Evolutionary conservation across 176 grass and related monocot species (phyloP), one percentile per base, ranked within the genome.

Genomic region (Ampelocalamus luodianensis): DNA sequence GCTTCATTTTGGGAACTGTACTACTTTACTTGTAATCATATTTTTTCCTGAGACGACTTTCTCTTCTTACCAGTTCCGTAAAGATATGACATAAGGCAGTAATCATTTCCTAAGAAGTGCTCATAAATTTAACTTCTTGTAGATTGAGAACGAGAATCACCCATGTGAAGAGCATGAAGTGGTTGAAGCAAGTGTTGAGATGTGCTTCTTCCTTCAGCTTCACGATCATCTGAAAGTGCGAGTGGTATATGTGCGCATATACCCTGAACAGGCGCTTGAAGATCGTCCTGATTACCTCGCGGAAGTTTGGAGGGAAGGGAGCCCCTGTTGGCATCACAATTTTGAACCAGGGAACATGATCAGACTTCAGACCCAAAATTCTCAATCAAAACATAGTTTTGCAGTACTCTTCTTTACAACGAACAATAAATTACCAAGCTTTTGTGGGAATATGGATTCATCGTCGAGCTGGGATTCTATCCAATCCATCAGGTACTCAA

Each of bases 141-240:
- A 59, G 18, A 80, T 46, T 0, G 65, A 51, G 6, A 83, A 85
- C 9, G 43, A 51, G 60, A 82, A 10, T 90, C 92, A 99, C 96
- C 88, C 75, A 84, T 86, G 91, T 94, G 81, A 99, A 99, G 13
- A 94, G 80, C 24, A 84, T 85, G 86, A 98, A 96, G 74, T 98
- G 96, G 86, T 94, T 98, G 93, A 98, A 98, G 93, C 96, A 98
- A 64, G 93, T 98, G 66, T 94, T 98, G 51, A 98, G 96, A 34
- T 34, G 32, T 34, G 32, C 32, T 34, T 34, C 32, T 34, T 34
- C 32, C 2, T 34, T 34, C 1, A 34, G 32, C 32, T 34, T 34
- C 32, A 34, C 32, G 3, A 34, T 34, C 32, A 34, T 34, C 32
- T 34, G 32, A 34, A 34, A 34, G 32, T 40, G 77, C 94, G 96